Conservation (phyloP, 352 stramenopile genomes). For the Halophytophthora batemanensis region DNA sequence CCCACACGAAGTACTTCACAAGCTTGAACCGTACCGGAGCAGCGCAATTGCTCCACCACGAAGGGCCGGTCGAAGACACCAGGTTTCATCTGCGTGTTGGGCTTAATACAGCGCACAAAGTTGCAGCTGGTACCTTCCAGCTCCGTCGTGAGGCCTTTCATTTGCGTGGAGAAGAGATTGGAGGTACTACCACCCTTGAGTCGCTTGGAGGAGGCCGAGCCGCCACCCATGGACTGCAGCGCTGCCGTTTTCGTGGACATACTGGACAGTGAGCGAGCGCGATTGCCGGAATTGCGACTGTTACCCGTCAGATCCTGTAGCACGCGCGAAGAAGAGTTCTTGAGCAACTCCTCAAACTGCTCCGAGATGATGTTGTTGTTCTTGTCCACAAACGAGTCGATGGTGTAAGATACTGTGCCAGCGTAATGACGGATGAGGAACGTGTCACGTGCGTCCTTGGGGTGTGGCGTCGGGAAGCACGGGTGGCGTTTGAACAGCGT, state of each 20-base stretch:
- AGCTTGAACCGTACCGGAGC: constrained; percentile 70
- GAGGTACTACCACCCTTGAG: constrained; percentile 67
- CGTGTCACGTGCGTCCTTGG: constrained; percentile 79
- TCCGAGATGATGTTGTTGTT: constrained; percentile 91
- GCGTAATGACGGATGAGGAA: constrained; percentile 87
- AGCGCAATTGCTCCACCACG: constrained; percentile 72
- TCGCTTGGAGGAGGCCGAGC: constrained; percentile 52
- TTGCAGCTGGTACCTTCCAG: constrained; percentile 87
- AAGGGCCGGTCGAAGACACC: constrained; percentile 77
- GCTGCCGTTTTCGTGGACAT: constrained; percentile 45
- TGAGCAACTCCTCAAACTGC: constrained; percentile 85
- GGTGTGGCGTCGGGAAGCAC: constrained; percentile 83
- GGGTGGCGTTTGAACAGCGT: constrained; percentile 79
- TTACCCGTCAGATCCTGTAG: constrained; percentile 65
- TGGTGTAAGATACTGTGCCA: constrained; percentile 80
- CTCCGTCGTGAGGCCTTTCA: constrained; percentile 80
- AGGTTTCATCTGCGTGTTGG: constrained; percentile 92
- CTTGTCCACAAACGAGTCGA: constrained; percentile 87
- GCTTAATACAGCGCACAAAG: constrained; percentile 96
- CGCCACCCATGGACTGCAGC: constrained; percentile 24
- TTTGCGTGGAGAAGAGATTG: constrained; percentile 79
- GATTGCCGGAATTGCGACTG: constrained; percentile 30
- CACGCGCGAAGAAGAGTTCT: constrained; percentile 69
- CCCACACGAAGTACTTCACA: constrained; percentile 82
- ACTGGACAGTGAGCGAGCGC: constrained; percentile 38